Percentiles rank a stretch among this genome's conserved stretches.
These are phyloP conservation scores for Nigrospora osmanthi DNA, from an alignment of 2,329 filamentous ascomycete genomes.

Conservation along the genomic window DNA sequence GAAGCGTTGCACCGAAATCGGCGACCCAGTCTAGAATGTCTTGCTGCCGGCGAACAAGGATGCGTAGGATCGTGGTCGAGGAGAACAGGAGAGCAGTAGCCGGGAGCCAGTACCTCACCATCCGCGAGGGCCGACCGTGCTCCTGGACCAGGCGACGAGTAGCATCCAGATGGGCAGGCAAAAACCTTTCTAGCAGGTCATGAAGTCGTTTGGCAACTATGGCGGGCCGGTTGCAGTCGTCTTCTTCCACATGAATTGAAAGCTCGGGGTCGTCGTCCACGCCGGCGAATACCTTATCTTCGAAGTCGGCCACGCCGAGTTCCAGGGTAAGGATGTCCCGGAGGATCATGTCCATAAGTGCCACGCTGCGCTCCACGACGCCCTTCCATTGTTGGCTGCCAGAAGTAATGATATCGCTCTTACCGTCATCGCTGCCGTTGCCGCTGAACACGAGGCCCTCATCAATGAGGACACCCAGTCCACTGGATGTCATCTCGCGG, in stretches of 20 bases:
- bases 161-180: slow-evolving; percentile 58
- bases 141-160: slow-evolving; percentile 48
- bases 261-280: slow-evolving; percentile 55
- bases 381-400: slow-evolving; percentile 52
- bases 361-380: slow-evolving; percentile 71
- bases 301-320: slow-evolving; percentile 53
- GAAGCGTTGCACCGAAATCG: slow-evolving; percentile 68
- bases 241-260: slow-evolving; percentile 42
- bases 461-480: slow-evolving; percentile 79
- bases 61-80: slow-evolving; percentile 75
- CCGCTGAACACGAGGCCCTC: slow-evolving; percentile 68
- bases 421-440: slow-evolving; percentile 46
- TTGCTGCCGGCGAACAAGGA: slow-evolving; percentile 65
- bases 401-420: slow-evolving; percentile 35
- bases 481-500: slow-evolving; percentile 74
- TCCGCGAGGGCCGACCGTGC: slow-evolving; percentile 66
- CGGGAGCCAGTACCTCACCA: slow-evolving; percentile 87
- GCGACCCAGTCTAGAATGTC: slow-evolving; percentile 75
- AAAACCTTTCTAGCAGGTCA: slow-evolving; percentile 57
- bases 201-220: slow-evolving; percentile 61
- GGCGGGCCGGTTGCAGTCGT: slow-evolving; percentile 39
- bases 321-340: slow-evolving; percentile 61
- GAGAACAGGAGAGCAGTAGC: slow-evolving; percentile 65
- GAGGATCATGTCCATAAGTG: slow-evolving; percentile 79
- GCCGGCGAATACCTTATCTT: slow-evolving; percentile 56